Conservation (phyloP, 2,329 filamentous ascomycete genomes). For the Sarocladiaceae sp. region DNA sequence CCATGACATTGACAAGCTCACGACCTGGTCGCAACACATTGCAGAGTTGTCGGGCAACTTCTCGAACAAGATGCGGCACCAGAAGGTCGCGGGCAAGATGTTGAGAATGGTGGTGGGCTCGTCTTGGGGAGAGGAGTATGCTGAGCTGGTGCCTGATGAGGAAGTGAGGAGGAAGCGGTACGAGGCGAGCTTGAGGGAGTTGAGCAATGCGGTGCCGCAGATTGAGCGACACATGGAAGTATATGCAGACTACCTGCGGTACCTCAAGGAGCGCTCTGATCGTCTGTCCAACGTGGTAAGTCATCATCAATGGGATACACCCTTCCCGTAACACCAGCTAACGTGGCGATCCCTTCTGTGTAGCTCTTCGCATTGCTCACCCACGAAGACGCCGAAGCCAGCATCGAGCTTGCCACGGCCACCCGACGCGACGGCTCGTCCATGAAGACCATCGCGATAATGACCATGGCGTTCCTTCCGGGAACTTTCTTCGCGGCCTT, state of each 20-base stretch:
- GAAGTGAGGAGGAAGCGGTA: background rate
- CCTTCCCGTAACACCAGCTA: background rate
- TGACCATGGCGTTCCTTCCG: constrained; percentile 34
- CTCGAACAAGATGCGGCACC: constrained; percentile 1
- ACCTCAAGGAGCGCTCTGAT: background rate
- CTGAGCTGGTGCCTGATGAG: background rate
- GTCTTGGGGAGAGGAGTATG: background rate
- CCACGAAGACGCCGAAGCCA: constrained; percentile 9
- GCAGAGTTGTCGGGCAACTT: background rate
- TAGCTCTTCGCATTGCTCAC: constrained; percentile 3
- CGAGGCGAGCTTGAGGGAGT: background rate
- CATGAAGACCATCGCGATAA: constrained; percentile 31
- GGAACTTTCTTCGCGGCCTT: constrained; percentile 31
- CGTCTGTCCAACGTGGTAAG: background rate
- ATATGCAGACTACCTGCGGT: background rate
- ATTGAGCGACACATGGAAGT: background rate
- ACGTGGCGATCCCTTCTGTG: background rate
- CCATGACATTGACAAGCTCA: constrained; percentile 1
- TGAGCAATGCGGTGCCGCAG: background rate
- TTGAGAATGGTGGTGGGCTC: background rate
- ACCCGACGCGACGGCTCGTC: constrained; percentile 15
- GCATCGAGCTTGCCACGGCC: constrained; percentile 9
- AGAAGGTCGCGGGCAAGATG: background rate
- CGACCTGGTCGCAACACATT: background rate
- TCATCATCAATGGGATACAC: no score